Conservation (phyloP, 768 basidiomycete species). For the Macrocybe gigantea region DNA sequence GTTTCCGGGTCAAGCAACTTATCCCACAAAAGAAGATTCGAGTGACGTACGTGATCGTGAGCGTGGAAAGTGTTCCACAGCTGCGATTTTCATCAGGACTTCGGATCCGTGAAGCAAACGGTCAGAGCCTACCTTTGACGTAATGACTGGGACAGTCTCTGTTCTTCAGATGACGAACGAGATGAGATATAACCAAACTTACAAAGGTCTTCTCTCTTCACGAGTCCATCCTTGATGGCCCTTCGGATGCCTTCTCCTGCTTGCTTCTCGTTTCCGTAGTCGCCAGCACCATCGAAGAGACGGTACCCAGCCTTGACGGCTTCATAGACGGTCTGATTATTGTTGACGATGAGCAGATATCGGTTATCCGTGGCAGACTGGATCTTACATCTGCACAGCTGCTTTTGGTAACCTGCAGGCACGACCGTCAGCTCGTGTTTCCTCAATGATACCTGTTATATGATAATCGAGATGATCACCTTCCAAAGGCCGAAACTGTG, state of each 20-base stretch:
- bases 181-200: slow-evolving; percentile 20
- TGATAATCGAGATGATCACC: slow-evolving; percentile 24
- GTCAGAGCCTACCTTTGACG: slow-evolving; percentile 56
- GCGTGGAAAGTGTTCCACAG: slow-evolving; percentile 91
- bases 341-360: neutral
- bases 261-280: slow-evolving; percentile 89
- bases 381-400: slow-evolving; percentile 54
- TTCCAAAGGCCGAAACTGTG: slow-evolving; percentile 69
- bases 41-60: slow-evolving; percentile 56
- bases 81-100: slow-evolving; percentile 21
- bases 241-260: slow-evolving; percentile 73
- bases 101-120: neutral
- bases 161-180: slow-evolving; percentile 1
- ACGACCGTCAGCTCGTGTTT: slow-evolving; percentile 4
- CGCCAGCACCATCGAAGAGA: slow-evolving; percentile 80
- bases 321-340: slow-evolving; percentile 66
- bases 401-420: slow-evolving; percentile 48
- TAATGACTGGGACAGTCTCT: slow-evolving; percentile 50
- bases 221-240: slow-evolving; percentile 75
- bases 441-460: slow-evolving; percentile 23
- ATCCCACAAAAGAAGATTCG: slow-evolving; percentile 1
- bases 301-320: slow-evolving; percentile 86
- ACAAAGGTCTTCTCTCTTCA: slow-evolving; percentile 87
- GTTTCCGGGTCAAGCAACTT: neutral
- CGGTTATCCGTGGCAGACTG: neutral